These are phyloP conservation scores for Areca catechu DNA, from an alignment of 176 grass and related monocot species.

Conservation along the genomic window DNA sequence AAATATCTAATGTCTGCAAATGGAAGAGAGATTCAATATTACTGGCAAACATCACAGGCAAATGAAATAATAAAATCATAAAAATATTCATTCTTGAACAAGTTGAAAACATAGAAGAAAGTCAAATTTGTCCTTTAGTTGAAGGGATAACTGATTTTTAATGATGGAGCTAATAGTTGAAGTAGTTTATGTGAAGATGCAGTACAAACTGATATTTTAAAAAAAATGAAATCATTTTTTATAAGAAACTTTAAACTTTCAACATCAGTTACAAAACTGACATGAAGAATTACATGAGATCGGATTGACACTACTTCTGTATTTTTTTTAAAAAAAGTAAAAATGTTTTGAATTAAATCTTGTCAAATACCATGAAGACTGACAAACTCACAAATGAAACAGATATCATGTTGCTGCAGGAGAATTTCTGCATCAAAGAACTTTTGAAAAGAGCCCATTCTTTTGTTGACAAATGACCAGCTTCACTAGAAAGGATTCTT, in stretches of 20 bases:
- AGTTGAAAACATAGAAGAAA: no score
- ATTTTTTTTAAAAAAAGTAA: background rate
- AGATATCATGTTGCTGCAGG: constrained; percentile 1
- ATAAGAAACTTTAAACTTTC: no score
- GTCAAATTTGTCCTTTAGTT: no score
- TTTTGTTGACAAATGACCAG: constrained; percentile 7
- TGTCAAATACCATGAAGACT: background rate
- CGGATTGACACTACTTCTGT: no score
- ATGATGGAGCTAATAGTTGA: no score
- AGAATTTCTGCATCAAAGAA: constrained; percentile 17
- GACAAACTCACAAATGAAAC: constrained; percentile 13
- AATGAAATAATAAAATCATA: background rate
- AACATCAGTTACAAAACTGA: no score
- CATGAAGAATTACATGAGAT: no score
- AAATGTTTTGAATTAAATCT: background rate
- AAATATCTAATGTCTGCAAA: constrained; percentile 9
- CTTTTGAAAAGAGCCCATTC: constrained; percentile 13
- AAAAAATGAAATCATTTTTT: no score
- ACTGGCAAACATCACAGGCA: background rate
- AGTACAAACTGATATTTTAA: no score
- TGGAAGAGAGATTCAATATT: background rate
- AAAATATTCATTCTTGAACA: background rate
- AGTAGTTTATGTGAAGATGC: no score
- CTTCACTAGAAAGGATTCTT: constrained; percentile 8
- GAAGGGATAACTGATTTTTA: no score